Conservation (phyloP, 129 eudicot genomes). For the Artemisia tridentata region DNA sequence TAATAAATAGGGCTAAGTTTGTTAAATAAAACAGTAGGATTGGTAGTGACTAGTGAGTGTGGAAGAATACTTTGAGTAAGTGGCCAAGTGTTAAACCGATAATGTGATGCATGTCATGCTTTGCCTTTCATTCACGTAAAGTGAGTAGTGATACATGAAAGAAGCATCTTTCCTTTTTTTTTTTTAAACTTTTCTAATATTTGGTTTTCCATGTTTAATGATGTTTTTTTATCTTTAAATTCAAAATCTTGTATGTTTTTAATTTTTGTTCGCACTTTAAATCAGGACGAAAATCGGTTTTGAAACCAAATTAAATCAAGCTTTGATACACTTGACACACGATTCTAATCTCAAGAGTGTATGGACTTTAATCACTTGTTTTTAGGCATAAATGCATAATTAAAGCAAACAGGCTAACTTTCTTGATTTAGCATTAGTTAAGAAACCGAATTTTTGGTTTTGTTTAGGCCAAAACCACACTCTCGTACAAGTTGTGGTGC, state of each 20-base stretch:
- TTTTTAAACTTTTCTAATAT: not conserved
- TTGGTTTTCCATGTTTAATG: not conserved
- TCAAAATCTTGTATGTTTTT: not conserved
- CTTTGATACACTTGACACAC: slow-evolving; percentile 17
- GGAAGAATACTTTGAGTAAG: slow-evolving; percentile 56
- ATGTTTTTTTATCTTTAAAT: not conserved
- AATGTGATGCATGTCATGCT: slow-evolving; percentile 37
- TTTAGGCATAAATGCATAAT: not conserved
- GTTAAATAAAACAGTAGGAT: slow-evolving; percentile 10
- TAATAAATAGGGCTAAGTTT: not conserved
- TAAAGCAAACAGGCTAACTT: slow-evolving; percentile 18
- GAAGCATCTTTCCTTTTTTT: slow-evolving; percentile 39
- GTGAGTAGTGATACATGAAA: slow-evolving; percentile 45
- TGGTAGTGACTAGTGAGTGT: slow-evolving; percentile 40
- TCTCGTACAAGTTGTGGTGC: slow-evolving; percentile 2
- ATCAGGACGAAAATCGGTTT: slow-evolving; percentile 18
- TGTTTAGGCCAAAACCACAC: slow-evolving; percentile 19
- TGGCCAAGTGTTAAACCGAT: slow-evolving; percentile 42
- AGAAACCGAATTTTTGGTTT: slow-evolving; percentile 32
- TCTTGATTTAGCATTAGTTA: slow-evolving; percentile 24
- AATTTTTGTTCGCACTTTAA: not conserved
- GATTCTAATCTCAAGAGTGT: not conserved
- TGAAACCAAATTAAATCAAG: slow-evolving; percentile 17
- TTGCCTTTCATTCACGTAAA: slow-evolving; percentile 67
- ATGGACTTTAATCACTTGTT: slow-evolving; percentile 19